These are phyloP conservation scores for Blastobotrys petasosporus DNA, from an alignment of 1,139 yeast genomes.

Conservation along the genomic window DNA sequence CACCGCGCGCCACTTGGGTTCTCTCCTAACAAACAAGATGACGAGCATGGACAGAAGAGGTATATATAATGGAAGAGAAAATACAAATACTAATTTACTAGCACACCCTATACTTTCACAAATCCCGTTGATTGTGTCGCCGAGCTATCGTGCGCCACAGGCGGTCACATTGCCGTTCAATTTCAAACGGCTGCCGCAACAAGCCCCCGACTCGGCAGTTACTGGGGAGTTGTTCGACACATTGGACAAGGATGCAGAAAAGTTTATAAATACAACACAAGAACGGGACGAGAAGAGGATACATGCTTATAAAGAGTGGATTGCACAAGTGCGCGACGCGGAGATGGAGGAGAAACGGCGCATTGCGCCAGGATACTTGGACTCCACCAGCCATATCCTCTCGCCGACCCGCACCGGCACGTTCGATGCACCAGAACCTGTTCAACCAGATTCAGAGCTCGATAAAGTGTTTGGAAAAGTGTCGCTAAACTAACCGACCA, in stretches of 20 bases:
- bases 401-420: constrained; percentile 22
- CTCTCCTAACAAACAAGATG: neutral
- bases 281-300: constrained; percentile 27
- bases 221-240: constrained; percentile 10
- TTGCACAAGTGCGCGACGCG: constrained; percentile 21
- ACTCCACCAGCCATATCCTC: constrained; percentile 26
- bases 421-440: neutral
- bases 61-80: neutral
- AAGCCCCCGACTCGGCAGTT: constrained; percentile 6
- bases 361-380: constrained; percentile 43
- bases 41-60: constrained; percentile 1
- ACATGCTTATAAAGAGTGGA: constrained; percentile 33
- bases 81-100: constrained; percentile 17
- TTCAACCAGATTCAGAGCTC: constrained; percentile 11
- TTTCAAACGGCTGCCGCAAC: constrained; percentile 35
- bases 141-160: constrained; percentile 51
- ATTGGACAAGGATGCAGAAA: constrained; percentile 24
- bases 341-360: constrained; percentile 31
- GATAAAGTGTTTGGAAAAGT: constrained; percentile 21
- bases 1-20: neutral
- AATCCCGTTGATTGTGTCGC: constrained; percentile 55
- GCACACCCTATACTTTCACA: constrained; percentile 50
- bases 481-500: constrained; percentile 56
- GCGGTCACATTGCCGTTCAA: constrained; percentile 51
- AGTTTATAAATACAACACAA: constrained; percentile 25